phyloP scores from a whole-genome alignment of 2,329 filamentous ascomycete species.

The Colletotrichum orbiculare region DNA sequence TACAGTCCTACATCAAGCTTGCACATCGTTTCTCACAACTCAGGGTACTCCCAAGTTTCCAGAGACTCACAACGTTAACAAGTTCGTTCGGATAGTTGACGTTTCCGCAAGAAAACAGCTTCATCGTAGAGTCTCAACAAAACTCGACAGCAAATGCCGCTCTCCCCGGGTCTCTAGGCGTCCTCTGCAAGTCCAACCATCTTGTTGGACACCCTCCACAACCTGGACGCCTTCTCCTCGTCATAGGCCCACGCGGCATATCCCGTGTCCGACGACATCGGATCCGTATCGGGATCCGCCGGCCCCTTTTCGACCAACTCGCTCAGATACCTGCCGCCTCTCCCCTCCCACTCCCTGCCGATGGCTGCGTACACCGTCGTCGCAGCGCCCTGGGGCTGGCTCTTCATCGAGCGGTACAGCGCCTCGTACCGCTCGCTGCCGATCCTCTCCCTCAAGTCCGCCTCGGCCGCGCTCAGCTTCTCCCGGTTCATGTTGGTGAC shows the following conservation, averaged over 20 bases:
- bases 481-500: slow-evolving; percentile 7
- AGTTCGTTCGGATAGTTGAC: no score
- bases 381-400: slow-evolving; percentile 57
- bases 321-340: slow-evolving; percentile 57
- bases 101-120: neutral
- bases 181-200: slow-evolving; percentile 12
- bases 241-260: slow-evolving; percentile 39
- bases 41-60: no score
- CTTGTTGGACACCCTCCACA: slow-evolving; percentile 18
- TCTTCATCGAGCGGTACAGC: slow-evolving; percentile 7
- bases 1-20: no score
- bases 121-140: neutral
- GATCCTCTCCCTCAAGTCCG: neutral
- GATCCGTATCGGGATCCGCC: neutral
- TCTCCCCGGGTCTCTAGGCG: neutral
- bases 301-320: slow-evolving; percentile 45
- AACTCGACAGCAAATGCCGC: neutral
- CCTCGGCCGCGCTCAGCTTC: neutral
- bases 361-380: slow-evolving; percentile 58
- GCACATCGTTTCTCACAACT: no score
- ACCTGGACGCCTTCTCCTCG: slow-evolving; percentile 10
- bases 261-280: slow-evolving; percentile 22
- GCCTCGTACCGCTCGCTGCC: neutral
- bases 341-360: slow-evolving; percentile 53
- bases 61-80: no score